Evolutionary conservation across 2,329 filamentous ascomycete genomes (phyloP), one percentile per base, ranked within the genome.

Genomic region (Ceratocystis diversiconidia): DNA sequence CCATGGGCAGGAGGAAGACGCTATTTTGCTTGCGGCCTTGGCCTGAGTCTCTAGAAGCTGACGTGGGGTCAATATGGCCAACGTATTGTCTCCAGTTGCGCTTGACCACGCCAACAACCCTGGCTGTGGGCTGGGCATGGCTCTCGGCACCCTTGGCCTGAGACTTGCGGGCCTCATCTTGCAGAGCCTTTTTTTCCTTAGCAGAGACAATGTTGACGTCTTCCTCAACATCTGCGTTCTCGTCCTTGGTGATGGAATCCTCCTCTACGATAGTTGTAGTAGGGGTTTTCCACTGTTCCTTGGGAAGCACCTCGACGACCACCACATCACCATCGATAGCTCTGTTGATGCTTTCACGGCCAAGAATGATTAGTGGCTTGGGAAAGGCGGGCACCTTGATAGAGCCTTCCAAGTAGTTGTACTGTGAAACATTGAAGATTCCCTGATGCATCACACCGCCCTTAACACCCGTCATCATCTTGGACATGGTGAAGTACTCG

Each of bases 21-120:
- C 85, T 95, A 73, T 96, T 91, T 73, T 95, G 90, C 71, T 88
- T 88, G 67, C 91, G 84, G 36, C 90, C 90, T 70, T 91, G 87
- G 68, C 85, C 87, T 1, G 83, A 83, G 2, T 85, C 83, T 64
- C 86, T 84, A 71, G 86, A 87, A 61, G 91, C 87, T 1, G 92
- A 95, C 10, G 88, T 89, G 62, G 87, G 86, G 73, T 99, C 94
- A 66, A 99, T 87, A 73, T 96, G 92, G 1, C 94, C 94, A 68
- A 99, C 94, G 71, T 96, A 97, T 75, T 97, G 95, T 68, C 94
- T 84, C 94, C 94, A 99, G 74, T 97, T 97, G 63, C 94, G 85
- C 77, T 95, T 96, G 73, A 96, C 84, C 28, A 97, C 82, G 61
- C 94, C 94, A 5, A 97, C 90, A 12, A 99, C 89, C 73, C 84